Base-by-base conservation (phyloP, 345 rosid genomes). In the Arabidopsis arenosa region DNA sequence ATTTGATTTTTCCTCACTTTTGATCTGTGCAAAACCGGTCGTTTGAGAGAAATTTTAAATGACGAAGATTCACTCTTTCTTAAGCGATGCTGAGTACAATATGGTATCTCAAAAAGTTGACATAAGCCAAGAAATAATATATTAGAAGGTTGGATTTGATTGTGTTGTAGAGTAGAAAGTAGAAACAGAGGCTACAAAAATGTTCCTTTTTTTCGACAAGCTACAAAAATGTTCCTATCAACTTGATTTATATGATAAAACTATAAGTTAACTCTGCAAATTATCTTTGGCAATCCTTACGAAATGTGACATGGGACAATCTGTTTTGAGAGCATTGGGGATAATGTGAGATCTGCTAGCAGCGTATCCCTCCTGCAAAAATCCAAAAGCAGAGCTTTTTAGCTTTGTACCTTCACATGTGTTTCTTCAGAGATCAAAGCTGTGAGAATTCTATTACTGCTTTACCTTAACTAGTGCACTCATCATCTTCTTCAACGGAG, bases 271-370 rank as follows among this genome's bases (percentile, higher is more conserved):
- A 3, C 6, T 73, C n/a, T 60, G 5, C 33, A 61, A 6, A 43
- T 73, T 51, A 13, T 80, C 73, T 74, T 79, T 86, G 13, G 95
- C 90, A 44, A 90, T 85, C 77, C 62, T 77, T 44, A 88, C 75
- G 83, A 87, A 88, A 0, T 23, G 66, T 45, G 87, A 63, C 92
- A 90, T 87, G 18, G 92, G 84, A 70, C 92, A 89, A 69, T 93
- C 72, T 7, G 98, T 87, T 82, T 87, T 93, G 70, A 90, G 82
- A 17, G 87, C 97, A 72, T 83, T 92, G 33, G 87, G 45, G 9
- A 80, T 83, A 48, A 92, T 88, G 82, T 94, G 98, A 18, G 96
- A 90, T 79, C 93, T 85, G 73, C 89, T 85, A 43, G 69, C 92
- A 17, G 83, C 91, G 75, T 84, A 90, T 55, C 98, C 98, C 72